phyloP scores from a whole-genome alignment of 2,329 filamentous ascomycete species.

The Colletotrichum euphorbiae region DNA sequence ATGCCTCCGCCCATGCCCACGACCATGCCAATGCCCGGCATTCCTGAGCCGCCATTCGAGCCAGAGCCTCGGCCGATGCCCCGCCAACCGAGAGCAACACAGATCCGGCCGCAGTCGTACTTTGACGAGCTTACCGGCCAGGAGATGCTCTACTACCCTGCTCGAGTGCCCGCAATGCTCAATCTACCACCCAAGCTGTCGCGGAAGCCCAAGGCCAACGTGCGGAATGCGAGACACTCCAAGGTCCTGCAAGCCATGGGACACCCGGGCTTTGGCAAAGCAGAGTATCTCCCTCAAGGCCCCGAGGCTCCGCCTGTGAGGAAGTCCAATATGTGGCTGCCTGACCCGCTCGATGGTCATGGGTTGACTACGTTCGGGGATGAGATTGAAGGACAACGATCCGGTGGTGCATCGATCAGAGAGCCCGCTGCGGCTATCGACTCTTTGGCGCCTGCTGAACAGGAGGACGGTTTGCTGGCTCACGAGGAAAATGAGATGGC shows the following conservation, averaged over 20 bases:
- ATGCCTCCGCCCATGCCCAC: conserved; percentile 36
- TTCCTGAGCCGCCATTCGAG: conserved; percentile 41
- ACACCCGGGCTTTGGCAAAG: conserved; percentile 35
- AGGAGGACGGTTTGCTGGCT: conserved; percentile 1
- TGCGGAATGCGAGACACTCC: conserved; percentile 77
- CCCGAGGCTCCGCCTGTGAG: conserved; percentile 41
- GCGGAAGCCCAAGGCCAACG: conserved; percentile 72
- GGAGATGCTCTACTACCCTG: conserved; percentile 94
- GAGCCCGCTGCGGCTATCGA: conserved; percentile 8
- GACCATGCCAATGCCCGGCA: conserved; percentile 41
- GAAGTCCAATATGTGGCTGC: conserved; percentile 58
- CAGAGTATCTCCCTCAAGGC: conserved; percentile 49
- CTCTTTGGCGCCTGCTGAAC: conserved; percentile 11
- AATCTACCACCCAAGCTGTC: conserved; percentile 92
- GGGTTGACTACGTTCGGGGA: conserved; percentile 16
- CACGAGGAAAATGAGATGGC: conserved; percentile 17
- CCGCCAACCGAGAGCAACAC: conserved; percentile 43
- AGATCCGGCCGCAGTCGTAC: conserved; percentile 66
- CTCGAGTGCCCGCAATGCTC: conserved; percentile 91
- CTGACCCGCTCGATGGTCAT: conserved; percentile 55
- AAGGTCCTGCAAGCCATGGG: conserved; percentile 75
- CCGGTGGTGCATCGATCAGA: conserved; percentile 18
- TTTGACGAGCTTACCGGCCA: conserved; percentile 75
- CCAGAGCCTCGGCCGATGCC: conserved; percentile 41
- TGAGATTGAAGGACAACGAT: neutral